Evolutionary conservation across 148 eudicot species (phyloP).

Genomic region (Silene uniflora): DNA sequence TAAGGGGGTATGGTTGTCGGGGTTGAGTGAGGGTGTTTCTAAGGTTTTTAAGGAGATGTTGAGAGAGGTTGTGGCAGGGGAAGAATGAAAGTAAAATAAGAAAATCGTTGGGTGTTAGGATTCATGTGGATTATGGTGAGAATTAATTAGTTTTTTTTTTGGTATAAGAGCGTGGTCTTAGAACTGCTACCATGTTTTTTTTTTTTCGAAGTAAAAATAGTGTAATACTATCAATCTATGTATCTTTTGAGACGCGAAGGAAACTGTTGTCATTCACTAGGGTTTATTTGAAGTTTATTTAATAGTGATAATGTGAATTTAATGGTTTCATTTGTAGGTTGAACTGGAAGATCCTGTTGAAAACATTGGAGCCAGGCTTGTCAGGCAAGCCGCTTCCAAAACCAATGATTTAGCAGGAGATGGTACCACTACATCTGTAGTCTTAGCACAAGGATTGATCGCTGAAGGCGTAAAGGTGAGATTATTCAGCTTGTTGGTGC

Average conservation of each 20-base stretch:
- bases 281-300: background rate
- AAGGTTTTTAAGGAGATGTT: too few species aligned
- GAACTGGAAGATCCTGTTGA: conserved; percentile 58
- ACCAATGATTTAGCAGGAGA: conserved; percentile 60
- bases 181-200: background rate
- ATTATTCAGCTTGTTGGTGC: background rate
- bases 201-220: background rate
- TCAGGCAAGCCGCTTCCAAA: conserved; percentile 57
- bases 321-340: conserved; percentile 29
- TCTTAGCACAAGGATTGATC: conserved; percentile 55
- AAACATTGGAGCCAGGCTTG: conserved; percentile 54
- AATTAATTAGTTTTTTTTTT: too few species aligned
- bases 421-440: conserved; percentile 53
- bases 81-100: too few species aligned
- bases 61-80: too few species aligned
- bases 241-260: too few species aligned
- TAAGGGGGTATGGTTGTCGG: too few species aligned
- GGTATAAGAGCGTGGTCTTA: too few species aligned
- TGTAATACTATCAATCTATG: background rate
- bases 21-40: too few species aligned
- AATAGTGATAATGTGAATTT: background rate
- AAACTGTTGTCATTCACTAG: background rate
- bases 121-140: too few species aligned
- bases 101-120: too few species aligned
- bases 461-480: conserved; percentile 75